phyloP scores from a whole-genome alignment of 306 rosid species.

The Pyrus communis region DNA sequence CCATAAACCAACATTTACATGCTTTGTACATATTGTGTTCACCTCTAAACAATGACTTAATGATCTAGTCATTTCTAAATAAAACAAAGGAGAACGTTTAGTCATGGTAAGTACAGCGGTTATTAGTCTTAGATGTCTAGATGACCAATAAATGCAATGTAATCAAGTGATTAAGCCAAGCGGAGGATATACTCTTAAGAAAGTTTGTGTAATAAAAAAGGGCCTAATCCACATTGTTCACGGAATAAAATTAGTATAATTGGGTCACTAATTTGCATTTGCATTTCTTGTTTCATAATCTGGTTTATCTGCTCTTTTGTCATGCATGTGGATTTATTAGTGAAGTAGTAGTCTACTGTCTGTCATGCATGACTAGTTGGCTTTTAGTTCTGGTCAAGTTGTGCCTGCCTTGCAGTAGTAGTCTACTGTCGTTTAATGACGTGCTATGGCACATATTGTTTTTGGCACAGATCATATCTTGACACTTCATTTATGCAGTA shows the following conservation, averaged over 20 bases:
- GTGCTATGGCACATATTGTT: too few relatives aligned
- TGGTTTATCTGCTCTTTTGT: background rate
- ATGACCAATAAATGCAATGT: background rate
- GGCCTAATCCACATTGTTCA: background rate
- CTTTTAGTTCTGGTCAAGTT: background rate
- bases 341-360: too few relatives aligned
- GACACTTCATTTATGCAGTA: too few relatives aligned
- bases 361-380: background rate
- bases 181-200: background rate
- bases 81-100: background rate
- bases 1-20: background rate
- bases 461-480: too few relatives aligned
- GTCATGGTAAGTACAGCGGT: background rate
- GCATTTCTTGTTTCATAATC: background rate
- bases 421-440: too few relatives aligned
- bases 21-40: background rate
- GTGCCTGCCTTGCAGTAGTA: background rate
- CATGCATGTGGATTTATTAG: background rate
- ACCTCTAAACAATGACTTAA: background rate
- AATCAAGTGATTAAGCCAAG: background rate
- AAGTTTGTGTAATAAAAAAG: too few relatives aligned
- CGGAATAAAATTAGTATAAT: background rate
- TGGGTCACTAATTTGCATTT: background rate
- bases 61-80: background rate
- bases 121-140: background rate